Evolutionary conservation across 2,329 filamentous ascomycete genomes (phyloP), one percentile per base, ranked within the genome.

Genomic region (Penicillium sp.): DNA sequence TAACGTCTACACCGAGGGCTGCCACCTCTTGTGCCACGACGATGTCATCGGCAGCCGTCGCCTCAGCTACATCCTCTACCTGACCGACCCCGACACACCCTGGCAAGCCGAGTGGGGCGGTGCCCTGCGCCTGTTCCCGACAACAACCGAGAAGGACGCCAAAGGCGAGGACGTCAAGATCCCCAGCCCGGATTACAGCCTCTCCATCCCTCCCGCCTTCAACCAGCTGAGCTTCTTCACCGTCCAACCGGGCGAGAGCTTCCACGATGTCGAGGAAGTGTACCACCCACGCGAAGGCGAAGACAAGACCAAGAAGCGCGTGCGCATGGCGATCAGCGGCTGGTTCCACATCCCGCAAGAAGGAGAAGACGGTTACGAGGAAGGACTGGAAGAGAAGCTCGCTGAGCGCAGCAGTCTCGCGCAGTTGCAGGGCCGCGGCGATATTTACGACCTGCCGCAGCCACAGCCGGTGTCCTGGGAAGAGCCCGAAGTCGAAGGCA

Each of bases 321-420:
- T 97, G 49, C 88, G 94, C 65, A 97, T 99, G 93, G 94, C 94
- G 50, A 96, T 99, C 71, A 96, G 91, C 72, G 94, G 94, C 52
- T 99, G 94, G 94, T 99, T 95, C 75, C 94, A 99, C 76, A 97
- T 99, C 62, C 94, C 94, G 0, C 94, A 99, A 77, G 78, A 90
- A 66, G 93, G 93, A 56, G 94, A 99, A 75, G 91, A 96, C 27
- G 94, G 94, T 43, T 99, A 89, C 68, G 86, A 96, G 66, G 81
- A 89, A 71, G 94, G 93, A 4, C 83, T 94, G 54, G 93, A 97
- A 74, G 91, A 95, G 78, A 89, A 88, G 72, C 85, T 95, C 62
- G 91, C 90, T 13, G 88, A 91, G 73, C 91, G 91, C 75, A 97
- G 93, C 75, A 93, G 92, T 68, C 82, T 97, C 63, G 91, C 92